Percentiles rank a stretch among this genome's conserved stretches.
Conservation (phyloP, 495 filamentous ascomycete genomes). For the Chaetomium fimeti region DNA sequence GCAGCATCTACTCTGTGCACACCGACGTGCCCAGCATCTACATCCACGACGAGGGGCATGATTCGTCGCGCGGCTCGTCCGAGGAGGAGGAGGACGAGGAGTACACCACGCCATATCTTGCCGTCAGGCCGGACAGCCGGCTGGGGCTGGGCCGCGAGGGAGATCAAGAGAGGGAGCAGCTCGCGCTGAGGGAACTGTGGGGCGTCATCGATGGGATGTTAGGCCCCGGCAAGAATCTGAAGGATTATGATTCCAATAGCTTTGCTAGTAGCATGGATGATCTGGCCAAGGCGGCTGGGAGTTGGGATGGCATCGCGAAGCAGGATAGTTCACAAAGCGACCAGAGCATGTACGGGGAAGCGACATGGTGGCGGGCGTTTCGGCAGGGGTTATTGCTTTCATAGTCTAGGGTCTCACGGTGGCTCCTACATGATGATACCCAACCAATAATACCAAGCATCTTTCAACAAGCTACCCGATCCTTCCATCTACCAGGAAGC, state of each 20-base stretch:
- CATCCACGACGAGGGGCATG: not conserved
- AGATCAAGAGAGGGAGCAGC: constrained; percentile 1
- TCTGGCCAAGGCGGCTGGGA: not conserved
- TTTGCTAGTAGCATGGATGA: not conserved
- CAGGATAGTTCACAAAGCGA: not conserved
- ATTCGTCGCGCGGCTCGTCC: not conserved
- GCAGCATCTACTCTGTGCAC: not conserved
- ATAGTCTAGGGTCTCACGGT: not conserved
- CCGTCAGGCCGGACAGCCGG: not conserved
- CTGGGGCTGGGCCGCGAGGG: not conserved
- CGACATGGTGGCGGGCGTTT: constrained; percentile 9
- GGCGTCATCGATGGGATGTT: constrained; percentile 12
- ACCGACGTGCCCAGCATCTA: not conserved
- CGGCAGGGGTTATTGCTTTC: constrained; percentile 17
- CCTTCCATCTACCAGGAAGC: not conserved
- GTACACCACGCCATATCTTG: not conserved
- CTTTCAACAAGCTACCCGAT: not conserved
- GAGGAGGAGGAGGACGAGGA: not conserved
- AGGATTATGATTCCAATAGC: constrained; percentile 2
- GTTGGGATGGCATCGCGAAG: not conserved
- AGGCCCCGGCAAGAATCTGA: not conserved
- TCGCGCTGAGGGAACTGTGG: constrained; percentile 16
- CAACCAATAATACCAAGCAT: constrained; percentile 8
- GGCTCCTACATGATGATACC: not conserved
- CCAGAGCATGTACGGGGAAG: constrained; percentile 3